These are phyloP conservation scores for Poa pratensis DNA, from an alignment of 176 grass and related monocot species.

Conservation along the genomic window DNA sequence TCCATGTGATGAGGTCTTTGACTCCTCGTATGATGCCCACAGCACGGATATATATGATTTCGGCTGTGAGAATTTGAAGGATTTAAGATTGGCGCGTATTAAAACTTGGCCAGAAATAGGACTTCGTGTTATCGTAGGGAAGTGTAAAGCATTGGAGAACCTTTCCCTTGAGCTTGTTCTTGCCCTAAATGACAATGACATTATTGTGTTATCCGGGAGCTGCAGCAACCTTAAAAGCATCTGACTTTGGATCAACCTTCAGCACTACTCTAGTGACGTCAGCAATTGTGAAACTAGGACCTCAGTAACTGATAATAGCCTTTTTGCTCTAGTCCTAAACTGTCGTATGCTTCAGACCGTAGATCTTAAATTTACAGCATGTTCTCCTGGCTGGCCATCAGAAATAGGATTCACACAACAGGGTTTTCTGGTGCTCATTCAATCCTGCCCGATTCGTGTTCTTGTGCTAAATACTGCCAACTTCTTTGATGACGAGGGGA, in stretches of 20 bases:
- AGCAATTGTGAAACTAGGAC: neutral
- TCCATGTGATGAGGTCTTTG: neutral
- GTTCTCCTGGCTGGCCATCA: neutral
- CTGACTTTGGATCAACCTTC: neutral
- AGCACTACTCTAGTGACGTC: neutral
- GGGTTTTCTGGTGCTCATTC: neutral
- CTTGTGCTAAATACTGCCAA: neutral
- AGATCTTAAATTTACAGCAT: neutral
- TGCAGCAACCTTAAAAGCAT: conserved; percentile 11
- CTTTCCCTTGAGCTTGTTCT: neutral
- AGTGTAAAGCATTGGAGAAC: neutral
- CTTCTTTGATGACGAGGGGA: neutral
- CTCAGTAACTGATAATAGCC: neutral
- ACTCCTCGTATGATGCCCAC: neutral
- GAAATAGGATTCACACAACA: neutral
- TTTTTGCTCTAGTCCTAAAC: neutral
- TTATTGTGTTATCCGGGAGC: neutral
- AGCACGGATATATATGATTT: neutral
- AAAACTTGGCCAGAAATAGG: neutral
- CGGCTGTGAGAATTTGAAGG: neutral
- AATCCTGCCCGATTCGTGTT: neutral
- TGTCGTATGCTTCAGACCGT: neutral
- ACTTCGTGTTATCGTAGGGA: neutral
- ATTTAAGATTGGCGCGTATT: neutral
- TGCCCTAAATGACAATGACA: neutral